phyloP scores from a whole-genome alignment of 495 filamentous ascomycete species.

The Penicillium odoratum region DNA sequence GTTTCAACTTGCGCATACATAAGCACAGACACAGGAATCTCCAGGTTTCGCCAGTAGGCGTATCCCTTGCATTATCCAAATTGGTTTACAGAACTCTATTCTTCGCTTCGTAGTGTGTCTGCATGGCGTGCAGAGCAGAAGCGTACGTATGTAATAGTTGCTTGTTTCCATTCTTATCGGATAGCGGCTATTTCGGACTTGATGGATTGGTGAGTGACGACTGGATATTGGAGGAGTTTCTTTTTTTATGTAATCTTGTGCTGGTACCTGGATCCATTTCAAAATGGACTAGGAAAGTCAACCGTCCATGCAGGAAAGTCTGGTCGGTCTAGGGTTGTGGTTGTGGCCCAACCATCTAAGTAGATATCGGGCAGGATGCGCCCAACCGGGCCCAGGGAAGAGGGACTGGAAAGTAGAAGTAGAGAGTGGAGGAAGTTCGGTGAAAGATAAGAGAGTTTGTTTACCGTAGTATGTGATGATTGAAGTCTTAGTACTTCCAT shows the following conservation, averaged over 20 bases:
- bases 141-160: not conserved
- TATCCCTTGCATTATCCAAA: constrained; percentile 17
- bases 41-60: not conserved
- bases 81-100: constrained; percentile 15
- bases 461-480: too few relatives aligned
- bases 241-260: not conserved
- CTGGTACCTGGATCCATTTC: constrained; percentile 11
- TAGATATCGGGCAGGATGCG: constrained; percentile 15
- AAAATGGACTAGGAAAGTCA: constrained; percentile 2
- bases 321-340: not conserved
- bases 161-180: not conserved
- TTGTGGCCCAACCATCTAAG: constrained; percentile 7
- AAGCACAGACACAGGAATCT: not conserved
- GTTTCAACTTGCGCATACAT: not conserved
- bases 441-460: not conserved
- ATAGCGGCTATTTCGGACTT: not conserved
- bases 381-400: constrained; percentile 18
- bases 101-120: constrained; percentile 12
- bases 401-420: not conserved
- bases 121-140: constrained; percentile 18
- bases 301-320: not conserved
- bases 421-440: constrained; percentile 8
- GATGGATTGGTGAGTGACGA: not conserved
- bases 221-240: not conserved
- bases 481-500: too few relatives aligned